These are phyloP conservation scores for Pythium folliculosum DNA, from an alignment of 352 stramenopile genomes.

Conservation along the genomic window DNA sequence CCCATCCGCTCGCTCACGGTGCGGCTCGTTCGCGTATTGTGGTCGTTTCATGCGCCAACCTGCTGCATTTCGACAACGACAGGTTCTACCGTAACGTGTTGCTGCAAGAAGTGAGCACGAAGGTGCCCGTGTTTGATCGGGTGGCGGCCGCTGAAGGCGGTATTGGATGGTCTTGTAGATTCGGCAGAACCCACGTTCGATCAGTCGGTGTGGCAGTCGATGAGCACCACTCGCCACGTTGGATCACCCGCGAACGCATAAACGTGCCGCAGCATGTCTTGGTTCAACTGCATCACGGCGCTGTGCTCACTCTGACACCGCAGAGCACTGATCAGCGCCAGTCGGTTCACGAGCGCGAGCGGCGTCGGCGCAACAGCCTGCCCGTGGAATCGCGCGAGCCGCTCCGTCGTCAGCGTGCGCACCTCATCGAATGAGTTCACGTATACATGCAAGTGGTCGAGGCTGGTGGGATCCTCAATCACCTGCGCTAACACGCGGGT, in stretches of 20 bases:
- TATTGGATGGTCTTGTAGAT: background rate
- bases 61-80: too few relatives aligned
- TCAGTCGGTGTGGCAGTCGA: constrained; percentile 4
- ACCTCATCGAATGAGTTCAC: constrained; percentile 2
- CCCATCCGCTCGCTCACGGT: background rate
- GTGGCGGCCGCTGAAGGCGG: too few relatives aligned
- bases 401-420: background rate
- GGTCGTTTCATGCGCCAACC: background rate
- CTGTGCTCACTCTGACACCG: background rate
- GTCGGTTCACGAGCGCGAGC: background rate
- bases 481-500: background rate
- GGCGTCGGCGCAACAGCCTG: background rate
- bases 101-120: too few relatives aligned
- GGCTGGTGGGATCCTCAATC: background rate
- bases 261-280: background rate
- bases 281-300: background rate
- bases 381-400: background rate
- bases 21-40: background rate
- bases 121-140: background rate
- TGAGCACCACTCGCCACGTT: background rate
- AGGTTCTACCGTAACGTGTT: too few relatives aligned
- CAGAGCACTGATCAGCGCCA: constrained; percentile 10
- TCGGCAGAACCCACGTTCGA: background rate
- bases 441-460: background rate
- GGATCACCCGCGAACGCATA: background rate